These are phyloP conservation scores for Athelia sp. DNA, from an alignment of 1,284 basidiomycete species.

Conservation along the genomic window DNA sequence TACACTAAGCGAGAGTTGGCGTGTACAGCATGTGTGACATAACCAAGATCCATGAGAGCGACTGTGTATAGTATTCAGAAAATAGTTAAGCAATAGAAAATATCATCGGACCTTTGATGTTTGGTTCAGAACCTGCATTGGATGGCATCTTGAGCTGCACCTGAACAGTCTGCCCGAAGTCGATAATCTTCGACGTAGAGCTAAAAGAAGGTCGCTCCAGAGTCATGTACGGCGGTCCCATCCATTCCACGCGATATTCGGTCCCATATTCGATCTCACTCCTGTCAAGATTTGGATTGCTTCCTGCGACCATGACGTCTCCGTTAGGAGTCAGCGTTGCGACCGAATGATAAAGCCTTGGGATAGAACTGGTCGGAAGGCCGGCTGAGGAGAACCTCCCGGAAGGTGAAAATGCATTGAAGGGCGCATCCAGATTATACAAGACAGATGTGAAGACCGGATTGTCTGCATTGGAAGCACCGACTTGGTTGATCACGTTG, in stretches of 20 bases:
- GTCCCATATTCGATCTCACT: slow-evolving; percentile 67
- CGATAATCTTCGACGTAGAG: slow-evolving; percentile 33
- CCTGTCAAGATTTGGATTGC: slow-evolving; percentile 78
- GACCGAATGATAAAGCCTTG: slow-evolving; percentile 80
- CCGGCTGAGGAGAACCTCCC: slow-evolving; percentile 58
- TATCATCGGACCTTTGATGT: slow-evolving; percentile 29
- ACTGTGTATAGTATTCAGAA: slow-evolving; percentile 32
- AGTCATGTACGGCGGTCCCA: slow-evolving; percentile 67
- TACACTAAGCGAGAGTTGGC: slow-evolving; percentile 76
- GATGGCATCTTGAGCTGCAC: slow-evolving; percentile 36
- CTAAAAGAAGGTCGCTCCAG: slow-evolving; percentile 47
- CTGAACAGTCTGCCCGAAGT: slow-evolving; percentile 39
- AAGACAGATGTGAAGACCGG: slow-evolving; percentile 72
- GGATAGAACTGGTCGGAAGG: slow-evolving; percentile 66
- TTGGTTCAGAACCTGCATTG: slow-evolving; percentile 12
- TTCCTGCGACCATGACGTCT: slow-evolving; percentile 73
- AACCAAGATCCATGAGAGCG: slow-evolving; percentile 76
- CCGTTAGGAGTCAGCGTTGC: slow-evolving; percentile 69
- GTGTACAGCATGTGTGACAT: slow-evolving; percentile 74
- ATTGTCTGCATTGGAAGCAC: slow-evolving; percentile 74
- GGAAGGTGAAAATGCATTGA: slow-evolving; percentile 26
- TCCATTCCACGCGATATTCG: slow-evolving; percentile 78
- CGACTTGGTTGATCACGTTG: slow-evolving; percentile 68
- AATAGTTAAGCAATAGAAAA: slow-evolving; percentile 5
- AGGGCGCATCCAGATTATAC: slow-evolving; percentile 62